Evolutionary conservation across 192 early-diverging fungal species (phyloP).

Genomic region (Linnemannia hyalina): DNA sequence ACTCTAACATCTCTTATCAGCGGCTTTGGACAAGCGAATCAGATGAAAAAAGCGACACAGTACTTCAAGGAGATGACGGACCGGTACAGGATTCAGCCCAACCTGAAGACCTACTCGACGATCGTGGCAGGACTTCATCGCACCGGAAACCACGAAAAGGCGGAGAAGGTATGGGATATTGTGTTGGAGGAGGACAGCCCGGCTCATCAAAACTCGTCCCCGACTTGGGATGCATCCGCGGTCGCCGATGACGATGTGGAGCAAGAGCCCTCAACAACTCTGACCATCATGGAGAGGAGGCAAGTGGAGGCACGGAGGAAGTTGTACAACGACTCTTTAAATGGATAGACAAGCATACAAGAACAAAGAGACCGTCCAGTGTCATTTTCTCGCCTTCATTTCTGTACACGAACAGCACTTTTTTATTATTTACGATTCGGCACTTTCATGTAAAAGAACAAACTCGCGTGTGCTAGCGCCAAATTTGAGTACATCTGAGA

Average conservation of each 20-base stretch:
- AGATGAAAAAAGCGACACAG: slow-evolving; percentile 32
- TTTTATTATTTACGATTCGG: slow-evolving; percentile 18
- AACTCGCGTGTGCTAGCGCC: slow-evolving; percentile 93
- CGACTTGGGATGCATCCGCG: not conserved
- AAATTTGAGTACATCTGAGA: slow-evolving; percentile 91
- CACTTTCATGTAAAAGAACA: slow-evolving; percentile 85
- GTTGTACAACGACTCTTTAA: slow-evolving; percentile 25
- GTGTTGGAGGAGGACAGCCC: slow-evolving; percentile 27
- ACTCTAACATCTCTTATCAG: slow-evolving; percentile 40
- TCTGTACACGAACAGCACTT: not conserved
- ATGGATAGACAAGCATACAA: slow-evolving; percentile 8
- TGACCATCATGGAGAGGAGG: slow-evolving; percentile 27
- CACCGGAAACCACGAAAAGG: slow-evolving; percentile 28
- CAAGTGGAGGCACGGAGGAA: slow-evolving; percentile 31
- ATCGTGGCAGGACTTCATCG: slow-evolving; percentile 37
- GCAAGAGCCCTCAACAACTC: not conserved
- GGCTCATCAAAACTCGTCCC: not conserved
- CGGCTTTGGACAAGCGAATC: slow-evolving; percentile 28
- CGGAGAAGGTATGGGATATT: slow-evolving; percentile 39
- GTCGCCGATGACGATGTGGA: not conserved
- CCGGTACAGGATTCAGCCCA: slow-evolving; percentile 31
- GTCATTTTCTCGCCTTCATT: not conserved
- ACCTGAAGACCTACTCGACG: slow-evolving; percentile 44
- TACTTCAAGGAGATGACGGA: slow-evolving; percentile 46
- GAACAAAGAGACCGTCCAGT: not conserved